A percentile compares a stretch with the other conserved stretches of the same genome.
phyloP scores from a whole-genome alignment of 805 yeast genomes.

The Hanseniaspora jakobsenii region DNA sequence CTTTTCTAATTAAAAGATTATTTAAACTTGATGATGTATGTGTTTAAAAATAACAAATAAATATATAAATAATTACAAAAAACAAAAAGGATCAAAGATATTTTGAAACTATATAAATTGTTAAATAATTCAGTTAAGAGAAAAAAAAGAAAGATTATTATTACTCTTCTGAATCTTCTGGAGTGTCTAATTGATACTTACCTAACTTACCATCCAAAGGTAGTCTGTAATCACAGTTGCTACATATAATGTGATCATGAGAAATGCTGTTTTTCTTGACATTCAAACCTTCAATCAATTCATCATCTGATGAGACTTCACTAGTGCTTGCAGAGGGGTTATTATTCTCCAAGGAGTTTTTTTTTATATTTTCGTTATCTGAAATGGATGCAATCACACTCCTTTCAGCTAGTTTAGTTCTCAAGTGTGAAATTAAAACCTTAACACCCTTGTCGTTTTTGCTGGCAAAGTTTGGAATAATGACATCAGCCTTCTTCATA shows the following conservation, averaged over 20 bases:
- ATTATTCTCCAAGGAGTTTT: slow-evolving; percentile 5
- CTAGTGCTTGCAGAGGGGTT: background rate
- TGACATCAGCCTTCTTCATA: slow-evolving; percentile 66
- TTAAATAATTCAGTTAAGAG: too few species aligned
- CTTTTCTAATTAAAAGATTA: too few species aligned
- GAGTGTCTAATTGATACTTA: slow-evolving; percentile 10
- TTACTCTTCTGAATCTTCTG: slow-evolving; percentile 10
- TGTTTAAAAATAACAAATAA: background rate
- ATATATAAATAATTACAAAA: background rate
- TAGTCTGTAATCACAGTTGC: slow-evolving; percentile 8
- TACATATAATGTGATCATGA: slow-evolving; percentile 7
- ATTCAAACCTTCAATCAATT: slow-evolving; percentile 16
- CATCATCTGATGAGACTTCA: slow-evolving; percentile 7
- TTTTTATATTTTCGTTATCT: too few species aligned
- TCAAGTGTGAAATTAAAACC: slow-evolving; percentile 66
- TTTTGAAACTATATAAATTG: background rate
- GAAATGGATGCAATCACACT: slow-evolving; percentile 34
- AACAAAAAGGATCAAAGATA: too few species aligned
- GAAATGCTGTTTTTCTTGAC: slow-evolving; percentile 8
- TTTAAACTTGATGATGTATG: too few species aligned
- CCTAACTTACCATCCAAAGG: slow-evolving; percentile 8
- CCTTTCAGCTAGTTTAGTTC: slow-evolving; percentile 54
- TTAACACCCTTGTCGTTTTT: slow-evolving; percentile 60
- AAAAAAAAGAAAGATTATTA: background rate
- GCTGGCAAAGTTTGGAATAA: slow-evolving; percentile 85